These are phyloP conservation scores for Gentiana dahurica DNA, from an alignment of 257 asterid genomes.

Conservation along the genomic window DNA sequence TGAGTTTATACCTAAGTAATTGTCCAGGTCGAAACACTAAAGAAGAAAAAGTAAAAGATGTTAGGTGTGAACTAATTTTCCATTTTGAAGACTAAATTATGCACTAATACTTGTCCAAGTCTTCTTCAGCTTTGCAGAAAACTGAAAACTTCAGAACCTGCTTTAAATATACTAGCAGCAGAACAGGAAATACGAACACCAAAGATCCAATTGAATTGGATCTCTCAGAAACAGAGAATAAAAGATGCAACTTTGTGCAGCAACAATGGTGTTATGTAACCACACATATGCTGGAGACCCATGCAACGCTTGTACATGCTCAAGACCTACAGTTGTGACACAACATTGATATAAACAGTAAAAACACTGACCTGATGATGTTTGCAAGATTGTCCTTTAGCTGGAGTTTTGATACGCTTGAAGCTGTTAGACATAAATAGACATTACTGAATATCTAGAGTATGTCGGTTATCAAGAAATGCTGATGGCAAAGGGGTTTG, in stretches of 20 bases:
- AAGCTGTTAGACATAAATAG: constrained; percentile 40
- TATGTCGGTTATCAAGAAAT: background rate
- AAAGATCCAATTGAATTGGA: background rate
- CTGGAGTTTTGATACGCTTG: constrained; percentile 68
- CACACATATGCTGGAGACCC: background rate
- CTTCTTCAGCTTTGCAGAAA: background rate
- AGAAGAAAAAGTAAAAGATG: constrained; percentile 1
- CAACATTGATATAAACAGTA: background rate
- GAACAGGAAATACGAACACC: too few species aligned
- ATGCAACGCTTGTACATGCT: too few species aligned
- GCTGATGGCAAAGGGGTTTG: too few species aligned
- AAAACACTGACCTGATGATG: constrained; percentile 69
- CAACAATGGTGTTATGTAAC: constrained; percentile 1
- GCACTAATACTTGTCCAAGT: background rate
- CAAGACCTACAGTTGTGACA: background rate
- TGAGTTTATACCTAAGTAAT: constrained; percentile 68
- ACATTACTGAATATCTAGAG: constrained; percentile 1
- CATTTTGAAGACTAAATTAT: background rate
- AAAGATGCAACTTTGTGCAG: background rate
- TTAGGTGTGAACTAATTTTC: background rate
- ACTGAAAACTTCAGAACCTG: background rate
- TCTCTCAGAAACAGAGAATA: too few species aligned
- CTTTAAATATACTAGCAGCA: too few species aligned
- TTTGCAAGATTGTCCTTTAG: constrained; percentile 81
- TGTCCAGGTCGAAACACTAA: constrained; percentile 88